Percentiles rank a stretch among this genome's conserved stretches.
These are phyloP conservation scores for Diplodia scrobiculata DNA, from an alignment of 2,329 filamentous ascomycete genomes.

Conservation along the genomic window DNA sequence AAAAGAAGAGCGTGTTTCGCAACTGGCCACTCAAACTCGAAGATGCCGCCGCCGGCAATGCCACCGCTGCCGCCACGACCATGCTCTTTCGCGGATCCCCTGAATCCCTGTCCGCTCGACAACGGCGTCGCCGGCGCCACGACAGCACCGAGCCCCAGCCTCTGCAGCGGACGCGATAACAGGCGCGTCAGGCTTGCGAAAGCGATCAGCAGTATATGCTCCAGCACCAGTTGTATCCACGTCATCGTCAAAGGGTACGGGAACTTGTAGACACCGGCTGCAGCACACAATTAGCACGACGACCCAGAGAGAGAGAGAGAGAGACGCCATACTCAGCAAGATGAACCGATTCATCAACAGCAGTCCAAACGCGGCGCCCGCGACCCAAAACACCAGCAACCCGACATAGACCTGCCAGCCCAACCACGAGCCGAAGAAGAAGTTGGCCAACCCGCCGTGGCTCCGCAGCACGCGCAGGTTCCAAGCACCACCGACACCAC, in stretches of 20 bases:
- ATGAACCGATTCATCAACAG: conserved; percentile 57
- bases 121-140: conserved; percentile 49
- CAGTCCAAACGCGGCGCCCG: conserved; percentile 52
- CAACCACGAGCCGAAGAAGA: conserved; percentile 51
- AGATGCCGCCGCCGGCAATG: conserved; percentile 57
- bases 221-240: conserved; percentile 54
- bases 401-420: conserved; percentile 55
- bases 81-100: conserved; percentile 30
- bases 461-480: conserved; percentile 35
- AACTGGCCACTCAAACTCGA: conserved; percentile 55
- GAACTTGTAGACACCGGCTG: conserved; percentile 54
- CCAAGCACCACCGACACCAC: no score
- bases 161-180: conserved; percentile 47
- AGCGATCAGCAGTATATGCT: conserved; percentile 53
- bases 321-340: conserved; percentile 45
- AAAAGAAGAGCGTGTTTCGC: conserved; percentile 54
- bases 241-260: conserved; percentile 57
- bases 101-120: conserved; percentile 38
- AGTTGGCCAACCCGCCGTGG: conserved; percentile 52
- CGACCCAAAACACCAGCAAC: conserved; percentile 53
- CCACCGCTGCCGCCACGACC: conserved; percentile 48
- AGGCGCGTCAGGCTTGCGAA: conserved; percentile 54
- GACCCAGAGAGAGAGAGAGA: not conserved
- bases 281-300: conserved; percentile 28
- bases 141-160: conserved; percentile 49